These are phyloP conservation scores for Taphrina flavorubra DNA, from an alignment of 1,139 yeast genomes.

Conservation along the genomic window DNA sequence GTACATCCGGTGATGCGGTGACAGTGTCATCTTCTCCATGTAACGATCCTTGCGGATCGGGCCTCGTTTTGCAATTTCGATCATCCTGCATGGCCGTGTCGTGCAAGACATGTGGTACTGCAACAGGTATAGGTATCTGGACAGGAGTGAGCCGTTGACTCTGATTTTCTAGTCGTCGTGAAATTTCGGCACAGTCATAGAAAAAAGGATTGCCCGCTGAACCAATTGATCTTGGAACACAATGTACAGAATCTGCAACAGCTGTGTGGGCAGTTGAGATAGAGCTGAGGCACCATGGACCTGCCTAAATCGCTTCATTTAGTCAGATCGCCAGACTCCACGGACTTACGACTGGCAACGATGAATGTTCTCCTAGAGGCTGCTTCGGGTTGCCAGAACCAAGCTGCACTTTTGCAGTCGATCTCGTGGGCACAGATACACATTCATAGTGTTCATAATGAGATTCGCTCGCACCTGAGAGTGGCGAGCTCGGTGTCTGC, in stretches of 20 bases:
- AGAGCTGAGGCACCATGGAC: neutral
- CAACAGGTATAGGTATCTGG: too few relatives aligned
- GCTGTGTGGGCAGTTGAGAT: neutral
- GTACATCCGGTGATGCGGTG: neutral
- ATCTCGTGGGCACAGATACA: neutral
- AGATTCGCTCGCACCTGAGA: neutral
- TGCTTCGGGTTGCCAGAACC: neutral
- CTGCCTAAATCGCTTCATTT: neutral
- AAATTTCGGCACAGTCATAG: neutral
- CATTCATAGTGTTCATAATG: conserved; percentile 3
- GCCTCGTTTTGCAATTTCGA: too few relatives aligned
- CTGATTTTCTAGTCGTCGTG: neutral
- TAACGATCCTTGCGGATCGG: neutral
- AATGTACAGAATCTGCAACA: neutral
- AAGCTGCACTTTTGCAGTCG: neutral
- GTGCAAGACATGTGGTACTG: too few relatives aligned
- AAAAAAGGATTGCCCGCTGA: neutral
- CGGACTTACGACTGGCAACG: neutral
- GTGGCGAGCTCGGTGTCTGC: neutral
- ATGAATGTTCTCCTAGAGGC: too few relatives aligned
- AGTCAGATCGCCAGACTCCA: neutral
- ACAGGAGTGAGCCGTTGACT: neutral
- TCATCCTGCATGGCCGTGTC: too few relatives aligned
- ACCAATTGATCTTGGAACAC: neutral
- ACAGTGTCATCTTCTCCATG: neutral